phyloP scores from a whole-genome alignment of 495 filamentous ascomycete species.

The Baudoinia panamericana region DNA sequence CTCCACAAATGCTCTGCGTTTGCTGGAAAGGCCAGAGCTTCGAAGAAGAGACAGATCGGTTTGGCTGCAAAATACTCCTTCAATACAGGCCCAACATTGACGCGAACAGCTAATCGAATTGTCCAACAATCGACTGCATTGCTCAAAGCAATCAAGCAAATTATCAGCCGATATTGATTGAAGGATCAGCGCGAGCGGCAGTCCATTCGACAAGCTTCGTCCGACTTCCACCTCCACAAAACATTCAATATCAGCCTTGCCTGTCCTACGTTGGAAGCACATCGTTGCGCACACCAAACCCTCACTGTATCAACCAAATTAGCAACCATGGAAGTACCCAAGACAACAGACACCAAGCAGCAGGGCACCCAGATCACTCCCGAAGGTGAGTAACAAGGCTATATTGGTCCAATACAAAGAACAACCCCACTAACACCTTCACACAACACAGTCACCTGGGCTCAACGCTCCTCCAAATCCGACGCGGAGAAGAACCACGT shows the following conservation, averaged over 20 bases:
- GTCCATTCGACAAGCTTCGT: neutral
- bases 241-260: too few relatives aligned
- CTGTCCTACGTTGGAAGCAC: too few relatives aligned
- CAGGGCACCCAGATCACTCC: slow-evolving; percentile 23
- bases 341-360: slow-evolving; percentile 7
- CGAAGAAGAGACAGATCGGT: too few relatives aligned
- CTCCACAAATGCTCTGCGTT: too few relatives aligned
- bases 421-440: slow-evolving; percentile 3
- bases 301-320: too few relatives aligned
- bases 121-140: too few relatives aligned
- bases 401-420: neutral
- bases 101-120: too few relatives aligned
- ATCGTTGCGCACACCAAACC: too few relatives aligned
- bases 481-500: slow-evolving; percentile 82
- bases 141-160: too few relatives aligned
- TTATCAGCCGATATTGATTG: neutral
- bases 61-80: too few relatives aligned
- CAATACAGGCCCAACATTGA: too few relatives aligned
- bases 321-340: slow-evolving; percentile 11
- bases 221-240: neutral
- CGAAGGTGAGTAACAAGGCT: slow-evolving; percentile 25
- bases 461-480: slow-evolving; percentile 74
- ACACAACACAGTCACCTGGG: slow-evolving; percentile 67
- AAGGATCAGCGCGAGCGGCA: neutral
- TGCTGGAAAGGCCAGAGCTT: too few relatives aligned